phyloP scores from a whole-genome alignment of 2,329 filamentous ascomycete genomes.

The Neofusicoccum umdonicola region DNA sequence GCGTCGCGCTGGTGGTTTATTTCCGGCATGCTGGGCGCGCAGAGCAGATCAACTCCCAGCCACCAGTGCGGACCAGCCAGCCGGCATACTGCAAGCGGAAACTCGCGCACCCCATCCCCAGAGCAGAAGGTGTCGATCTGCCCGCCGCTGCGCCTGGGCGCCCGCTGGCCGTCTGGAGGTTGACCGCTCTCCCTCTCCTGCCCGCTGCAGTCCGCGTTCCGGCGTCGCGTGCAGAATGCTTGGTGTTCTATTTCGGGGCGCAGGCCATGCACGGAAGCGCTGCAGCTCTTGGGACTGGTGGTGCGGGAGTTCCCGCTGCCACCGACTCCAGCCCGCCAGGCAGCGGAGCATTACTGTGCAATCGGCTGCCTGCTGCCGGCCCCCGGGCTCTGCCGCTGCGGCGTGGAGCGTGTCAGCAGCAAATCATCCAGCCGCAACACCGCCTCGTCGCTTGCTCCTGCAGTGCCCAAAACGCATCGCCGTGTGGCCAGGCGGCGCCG shows the following conservation, averaged over 20 bases:
- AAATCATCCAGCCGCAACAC: background rate
- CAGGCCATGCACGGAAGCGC: background rate
- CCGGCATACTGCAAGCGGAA: too few species aligned
- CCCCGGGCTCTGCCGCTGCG: background rate
- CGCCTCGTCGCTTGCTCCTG: background rate
- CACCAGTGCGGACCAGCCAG: too few species aligned
- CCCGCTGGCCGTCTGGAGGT: too few species aligned
- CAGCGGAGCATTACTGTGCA: background rate
- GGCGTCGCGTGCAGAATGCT: background rate
- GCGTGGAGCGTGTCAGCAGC: background rate
- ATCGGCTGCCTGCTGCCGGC: background rate
- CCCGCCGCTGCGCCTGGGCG: too few species aligned
- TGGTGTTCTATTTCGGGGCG: slow-evolving; percentile 4
- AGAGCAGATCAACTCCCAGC: too few species aligned
- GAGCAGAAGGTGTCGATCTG: too few species aligned
- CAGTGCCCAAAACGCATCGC: background rate
- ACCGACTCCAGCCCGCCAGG: background rate
- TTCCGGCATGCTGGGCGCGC: too few species aligned
- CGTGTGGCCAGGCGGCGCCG: too few species aligned
- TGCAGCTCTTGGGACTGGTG: background rate
- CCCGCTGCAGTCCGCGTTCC: background rate
- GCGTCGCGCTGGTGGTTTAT: too few species aligned
- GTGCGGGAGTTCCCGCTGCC: slow-evolving; percentile 7
- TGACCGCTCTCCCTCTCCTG: too few species aligned
- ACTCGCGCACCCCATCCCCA: too few species aligned